Evolutionary conservation across 2,329 filamentous ascomycete species (phyloP), one percentile per base, ranked within the genome.

Genomic region (Alternaria tenuissima): DNA sequence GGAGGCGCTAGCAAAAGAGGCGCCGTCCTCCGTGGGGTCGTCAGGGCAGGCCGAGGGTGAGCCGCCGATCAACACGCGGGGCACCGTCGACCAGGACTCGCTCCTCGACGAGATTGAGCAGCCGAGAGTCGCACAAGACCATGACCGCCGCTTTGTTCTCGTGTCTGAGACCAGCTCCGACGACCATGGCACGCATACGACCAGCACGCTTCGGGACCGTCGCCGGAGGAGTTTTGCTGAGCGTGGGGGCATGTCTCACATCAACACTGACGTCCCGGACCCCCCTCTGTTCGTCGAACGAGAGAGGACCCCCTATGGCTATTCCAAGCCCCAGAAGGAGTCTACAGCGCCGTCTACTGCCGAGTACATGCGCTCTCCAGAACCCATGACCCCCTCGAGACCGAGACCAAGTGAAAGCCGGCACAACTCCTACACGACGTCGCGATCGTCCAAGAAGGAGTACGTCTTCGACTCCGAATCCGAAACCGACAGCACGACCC

Each of bases 1-100:
- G 16, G 83, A 81, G 14, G 86, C 90, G 7, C 77, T 92, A 38
- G 85, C 85, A 6, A 87, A 84, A 73, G 91, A 93, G 72, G 78
- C 86, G 68, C 81, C 82, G 26, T 70, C 75, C 43, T 77, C 78
- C 28, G 63, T 63, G 55, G 58, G 51, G 48, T 57, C 58, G 32
- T 44, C 55, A 38, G 67, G 65, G 66, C 52, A 75, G 67, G 43
- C 69, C 65, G 55, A 82, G 81, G 57, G 73, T 55, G 88, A 83
- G 51, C 84, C 85, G 61, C 86, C 86, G 53, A 90, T 90, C 34
- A 85, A 86, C 12, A 84, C 85, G 58, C 86, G 86, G 57, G 91
- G 91, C 39, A 85, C 86, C 6, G 78, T 89, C 59, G 89, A 93
- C 53, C 91, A 94, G 71, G 80, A 88, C 26, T 88, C 88, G 12